Conservation (phyloP, 768 basidiomycete genomes). For the Suillus americanus region DNA sequence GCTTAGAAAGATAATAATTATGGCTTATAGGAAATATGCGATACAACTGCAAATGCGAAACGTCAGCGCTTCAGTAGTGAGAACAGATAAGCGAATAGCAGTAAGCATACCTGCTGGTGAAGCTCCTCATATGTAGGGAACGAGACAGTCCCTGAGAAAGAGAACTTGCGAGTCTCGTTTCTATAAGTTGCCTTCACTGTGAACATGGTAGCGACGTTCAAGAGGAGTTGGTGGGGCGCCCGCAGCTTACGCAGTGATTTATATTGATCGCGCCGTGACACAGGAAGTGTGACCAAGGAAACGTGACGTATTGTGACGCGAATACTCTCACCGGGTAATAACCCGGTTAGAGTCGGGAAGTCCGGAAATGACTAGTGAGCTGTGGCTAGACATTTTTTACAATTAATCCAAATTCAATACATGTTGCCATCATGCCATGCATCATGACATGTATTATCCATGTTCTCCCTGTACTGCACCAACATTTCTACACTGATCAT, state of each 20-base stretch:
- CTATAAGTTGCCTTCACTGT: constrained; percentile 78
- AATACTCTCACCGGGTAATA: no score
- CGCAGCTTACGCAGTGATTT: constrained; percentile 19
- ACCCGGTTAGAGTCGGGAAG: no score
- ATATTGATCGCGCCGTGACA: constrained; percentile 19
- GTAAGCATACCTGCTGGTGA: constrained; percentile 54
- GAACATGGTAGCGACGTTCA: constrained; percentile 50
- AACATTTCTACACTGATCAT: constrained; percentile 94
- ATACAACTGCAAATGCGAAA: constrained; percentile 51
- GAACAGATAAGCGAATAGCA: constrained; percentile 1
- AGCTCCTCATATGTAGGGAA: constrained; percentile 69
- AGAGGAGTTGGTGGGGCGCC: constrained; percentile 14
- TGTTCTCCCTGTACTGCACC: constrained; percentile 37
- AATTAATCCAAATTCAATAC: not conserved
- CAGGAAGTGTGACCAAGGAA: constrained; percentile 3
- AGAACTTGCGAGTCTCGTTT: constrained; percentile 65
- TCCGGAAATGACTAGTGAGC: no score
- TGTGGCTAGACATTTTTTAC: no score
- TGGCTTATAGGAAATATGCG: constrained; percentile 67
- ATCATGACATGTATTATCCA: not conserved
- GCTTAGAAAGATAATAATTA: constrained; percentile 60
- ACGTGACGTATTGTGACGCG: not conserved
- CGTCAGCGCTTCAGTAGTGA: constrained; percentile 20
- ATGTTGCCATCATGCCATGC: not conserved
- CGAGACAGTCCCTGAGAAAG: constrained; percentile 46